Base-by-base conservation (phyloP, 306 rosid species). In the Fragaria nilgerrensis region DNA sequence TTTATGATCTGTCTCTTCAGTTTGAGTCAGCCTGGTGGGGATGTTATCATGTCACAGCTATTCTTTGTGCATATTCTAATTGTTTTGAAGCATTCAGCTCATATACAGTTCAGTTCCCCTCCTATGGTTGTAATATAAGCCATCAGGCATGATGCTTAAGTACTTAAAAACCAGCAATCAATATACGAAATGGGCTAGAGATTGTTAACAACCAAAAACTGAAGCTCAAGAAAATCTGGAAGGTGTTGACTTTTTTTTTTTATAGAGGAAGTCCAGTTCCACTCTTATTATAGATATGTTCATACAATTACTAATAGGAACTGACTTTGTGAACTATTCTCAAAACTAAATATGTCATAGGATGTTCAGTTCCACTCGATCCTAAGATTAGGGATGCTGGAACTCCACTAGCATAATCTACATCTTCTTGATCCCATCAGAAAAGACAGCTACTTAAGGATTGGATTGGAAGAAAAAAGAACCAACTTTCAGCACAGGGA, bases 1-100 rank as follows among this genome's bases (percentile, higher is more conserved):
- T 29, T 9, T 17, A 22, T 27, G 34, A 64, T 64, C 34, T 34
- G 15, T 13, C 69, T 32, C 44, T 32, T 29, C 68, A 16, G 23
- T 34, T 34, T 39, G 2, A 2, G 41, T 48, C 71, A 1, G 49
- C 17, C 25, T 64, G 45, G 44, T 2, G 5, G 29, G 48, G 49
- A 67, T 37, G 71, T 68, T 68, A 43, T 68, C 52, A 41, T 68
- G 19, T 68, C 72, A 68, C 9, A 68, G 41, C 10, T 41, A 25
- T 39, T 68, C 29, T 22, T n/a, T 68, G 2, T 4, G 17, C 22
- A 7, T 9, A 43, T 10, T 41, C 9, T n/a, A 34, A 65, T 43
- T 65, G 47, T n/a, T 11, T 41, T 11, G 48, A 67, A 68, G 34
- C 29, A 37, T 39, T 20, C 2, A 67, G 71, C 50, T 66, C 48